Evolutionary conservation across 2,329 filamentous ascomycete species (phyloP).

Genomic region (Pseudocercospora crystallina): DNA sequence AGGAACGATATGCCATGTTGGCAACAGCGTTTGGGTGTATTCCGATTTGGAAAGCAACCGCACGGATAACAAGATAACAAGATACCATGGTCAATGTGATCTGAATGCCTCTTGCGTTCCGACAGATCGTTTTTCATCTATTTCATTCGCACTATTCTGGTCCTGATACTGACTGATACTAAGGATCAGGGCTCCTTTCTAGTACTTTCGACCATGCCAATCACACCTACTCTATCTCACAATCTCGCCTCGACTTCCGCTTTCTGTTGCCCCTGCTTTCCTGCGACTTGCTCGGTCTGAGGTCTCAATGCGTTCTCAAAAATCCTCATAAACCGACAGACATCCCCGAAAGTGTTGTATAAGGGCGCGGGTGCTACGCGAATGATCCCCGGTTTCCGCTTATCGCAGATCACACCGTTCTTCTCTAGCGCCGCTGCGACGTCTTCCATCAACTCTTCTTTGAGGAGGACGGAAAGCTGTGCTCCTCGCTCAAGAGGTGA

Average conservation of each 20-base stretch:
- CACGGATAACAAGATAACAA: no score
- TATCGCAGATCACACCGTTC: constrained; percentile 73
- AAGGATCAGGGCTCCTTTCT: no score
- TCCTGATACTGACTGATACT: no score
- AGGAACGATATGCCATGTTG: no score
- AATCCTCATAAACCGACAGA: constrained; percentile 59
- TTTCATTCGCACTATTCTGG: no score
- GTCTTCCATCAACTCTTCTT: constrained; percentile 66
- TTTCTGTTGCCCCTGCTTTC: neutral
- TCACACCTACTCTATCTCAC: no score
- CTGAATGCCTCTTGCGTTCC: no score
- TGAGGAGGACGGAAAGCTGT: constrained; percentile 74
- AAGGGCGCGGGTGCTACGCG: constrained; percentile 79
- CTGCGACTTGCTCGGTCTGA: neutral
- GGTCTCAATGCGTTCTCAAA: constrained; percentile 47
- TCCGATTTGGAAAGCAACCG: no score
- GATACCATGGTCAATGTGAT: no score
- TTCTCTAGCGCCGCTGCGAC: constrained; percentile 64
- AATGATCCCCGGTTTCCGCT: constrained; percentile 82
- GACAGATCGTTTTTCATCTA: no score
- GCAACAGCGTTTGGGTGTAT: no score
- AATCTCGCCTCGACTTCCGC: constrained; percentile 15
- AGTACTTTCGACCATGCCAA: no score
- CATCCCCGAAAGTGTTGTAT: constrained; percentile 78
- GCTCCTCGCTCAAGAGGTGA: constrained; percentile 67